Base-by-base conservation (phyloP, 148 eudicot genomes). In the Rhododendron ovatum region DNA sequence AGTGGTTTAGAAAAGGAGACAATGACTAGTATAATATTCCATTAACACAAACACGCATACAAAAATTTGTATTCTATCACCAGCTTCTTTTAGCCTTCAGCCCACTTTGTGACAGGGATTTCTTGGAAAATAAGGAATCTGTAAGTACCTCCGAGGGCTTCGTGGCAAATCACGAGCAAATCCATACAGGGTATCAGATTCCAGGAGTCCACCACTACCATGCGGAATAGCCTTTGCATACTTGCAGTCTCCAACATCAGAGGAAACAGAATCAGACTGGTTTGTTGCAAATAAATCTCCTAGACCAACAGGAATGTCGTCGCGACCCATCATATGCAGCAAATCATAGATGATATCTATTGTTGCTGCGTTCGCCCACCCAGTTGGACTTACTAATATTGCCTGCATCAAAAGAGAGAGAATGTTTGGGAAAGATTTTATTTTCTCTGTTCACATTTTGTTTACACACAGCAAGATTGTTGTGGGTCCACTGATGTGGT, bases 271-370 rank as follows among this genome's bases (percentile, higher is more conserved):
- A 91, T 92, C 91, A 12, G 96, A 88, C 80, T 95, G 98, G 88
- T 94, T 96, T 74, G 80, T 79, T 7, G 94, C 95, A 88, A 92
- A 95, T 17, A 91, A 78, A 57, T 92, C 92, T 81, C 99, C 98
- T 59, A 96, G 81, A 10, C 99, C 99, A 47, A 96, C 95, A 14
- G 92, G 93, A 73, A 96, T 91, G 89, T 96, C 98, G 78, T 95
- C 98, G 7, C 99, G 95, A 20, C 98, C 98, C 99, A 96, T 96
- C 99, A 96, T 96, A 74, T 96, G 99, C 82, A 96, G 86, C 83
- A 96, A 83, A 88, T 96, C 98, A 55, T 95, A 96, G 35, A 96
- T 91, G 3, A 92, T 82, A 84, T 96, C 98, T 75, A 96, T 92
- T 7, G 98, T 93, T 47, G 96, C 98, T 12, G 98, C 94, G 91